Evolutionary conservation across 768 basidiomycete genomes (phyloP).

Genomic region (Boletus barrowsii): DNA sequence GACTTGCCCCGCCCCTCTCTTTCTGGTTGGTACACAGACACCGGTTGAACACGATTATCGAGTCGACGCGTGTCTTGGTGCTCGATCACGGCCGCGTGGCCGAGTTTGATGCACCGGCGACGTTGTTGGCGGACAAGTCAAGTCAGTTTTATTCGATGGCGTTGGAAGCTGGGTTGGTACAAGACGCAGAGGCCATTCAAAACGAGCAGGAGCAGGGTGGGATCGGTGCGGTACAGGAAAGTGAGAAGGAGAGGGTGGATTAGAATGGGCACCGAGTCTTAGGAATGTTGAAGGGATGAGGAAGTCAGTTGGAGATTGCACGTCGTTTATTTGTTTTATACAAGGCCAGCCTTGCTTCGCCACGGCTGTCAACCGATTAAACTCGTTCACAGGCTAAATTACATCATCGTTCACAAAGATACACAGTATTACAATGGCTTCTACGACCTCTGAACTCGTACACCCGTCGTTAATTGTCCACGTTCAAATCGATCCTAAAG

Average conservation of each 20-base stretch:
- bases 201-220: background rate
- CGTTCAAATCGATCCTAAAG: too few species aligned
- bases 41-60: constrained; percentile 79
- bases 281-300: too few species aligned
- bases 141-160: constrained; percentile 64
- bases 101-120: constrained; percentile 76
- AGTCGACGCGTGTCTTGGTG: constrained; percentile 79
- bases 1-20: background rate
- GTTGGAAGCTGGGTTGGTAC: constrained; percentile 55
- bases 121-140: constrained; percentile 53
- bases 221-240: background rate
- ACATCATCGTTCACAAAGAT: too few species aligned
- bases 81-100: constrained; percentile 77
- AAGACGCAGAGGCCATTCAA: background rate
- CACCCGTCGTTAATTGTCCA: too few species aligned
- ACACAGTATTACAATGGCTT: too few species aligned
- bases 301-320: too few species aligned
- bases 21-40: constrained; percentile 41
- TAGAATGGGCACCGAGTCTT: background rate
- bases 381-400: too few species aligned
- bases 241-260: background rate
- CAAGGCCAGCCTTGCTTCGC: too few species aligned
- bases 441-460: too few species aligned
- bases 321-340: too few species aligned
- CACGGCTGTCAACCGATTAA: too few species aligned